These are phyloP conservation scores for Leptodontidium sp. DNA, from an alignment of 2,329 filamentous ascomycete species.

Conservation along the genomic window DNA sequence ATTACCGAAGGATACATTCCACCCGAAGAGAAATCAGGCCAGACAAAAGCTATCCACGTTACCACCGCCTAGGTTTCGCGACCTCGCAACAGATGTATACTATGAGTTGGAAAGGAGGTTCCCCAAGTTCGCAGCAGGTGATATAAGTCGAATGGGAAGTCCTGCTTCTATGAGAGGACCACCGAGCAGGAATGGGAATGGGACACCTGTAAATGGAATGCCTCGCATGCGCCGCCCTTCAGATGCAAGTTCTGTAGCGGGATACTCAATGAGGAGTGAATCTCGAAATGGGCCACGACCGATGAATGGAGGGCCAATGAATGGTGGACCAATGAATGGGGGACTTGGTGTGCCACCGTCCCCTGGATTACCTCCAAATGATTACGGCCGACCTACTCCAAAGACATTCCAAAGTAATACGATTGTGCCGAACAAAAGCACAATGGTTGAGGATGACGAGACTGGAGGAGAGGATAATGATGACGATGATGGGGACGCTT, in stretches of 20 bases:
- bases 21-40: conserved; percentile 98
- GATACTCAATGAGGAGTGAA: conserved; percentile 49
- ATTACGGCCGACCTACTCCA: conserved; percentile 78
- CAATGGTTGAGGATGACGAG: conserved; percentile 95
- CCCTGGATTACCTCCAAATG: conserved; percentile 65
- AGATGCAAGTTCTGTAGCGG: conserved; percentile 64
- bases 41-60: conserved; percentile 92
- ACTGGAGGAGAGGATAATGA: conserved; percentile 74
- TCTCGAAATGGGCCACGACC: conserved; percentile 49
- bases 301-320: conserved; percentile 38
- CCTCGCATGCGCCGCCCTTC: conserved; percentile 57
- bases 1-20: conserved; percentile 86
- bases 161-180: conserved; percentile 69
- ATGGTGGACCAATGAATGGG: conserved; percentile 48
- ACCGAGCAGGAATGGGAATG: conserved; percentile 62
- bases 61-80: conserved; percentile 84
- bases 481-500: conserved; percentile 78
- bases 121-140: conserved; percentile 77
- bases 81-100: conserved; percentile 94
- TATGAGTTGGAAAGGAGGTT: conserved; percentile 92
- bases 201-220: conserved; percentile 67
- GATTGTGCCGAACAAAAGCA: conserved; percentile 97
- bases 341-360: conserved; percentile 64
- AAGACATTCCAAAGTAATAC: conserved; percentile 96
- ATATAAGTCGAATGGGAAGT: conserved; percentile 74